Conservation (phyloP, 306 rosid genomes). For the Prunus davidiana region DNA sequence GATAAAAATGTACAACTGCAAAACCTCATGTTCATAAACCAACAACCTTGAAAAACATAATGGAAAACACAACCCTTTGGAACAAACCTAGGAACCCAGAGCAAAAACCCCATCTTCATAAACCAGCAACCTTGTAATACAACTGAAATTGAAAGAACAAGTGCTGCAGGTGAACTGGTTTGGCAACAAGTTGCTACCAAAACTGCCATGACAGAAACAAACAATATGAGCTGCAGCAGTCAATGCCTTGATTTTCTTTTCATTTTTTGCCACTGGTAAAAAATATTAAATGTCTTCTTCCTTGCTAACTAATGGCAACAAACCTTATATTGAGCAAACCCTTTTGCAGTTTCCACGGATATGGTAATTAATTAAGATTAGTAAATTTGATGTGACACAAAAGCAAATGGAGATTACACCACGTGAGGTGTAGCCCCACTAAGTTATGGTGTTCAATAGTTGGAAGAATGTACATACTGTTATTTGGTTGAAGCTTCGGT, state of each 20-base stretch:
- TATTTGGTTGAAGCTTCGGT: slow-evolving; percentile 95
- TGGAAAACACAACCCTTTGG: too few species aligned
- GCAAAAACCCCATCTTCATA: too few species aligned
- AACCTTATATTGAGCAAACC: slow-evolving; percentile 21
- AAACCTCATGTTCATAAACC: too few species aligned
- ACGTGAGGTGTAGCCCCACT: neutral
- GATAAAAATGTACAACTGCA: too few species aligned
- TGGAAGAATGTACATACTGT: slow-evolving; percentile 46
- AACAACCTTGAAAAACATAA: too few species aligned
- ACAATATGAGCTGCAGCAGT: too few species aligned
- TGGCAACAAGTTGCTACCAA: too few species aligned
- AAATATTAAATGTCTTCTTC: slow-evolving; percentile 2
- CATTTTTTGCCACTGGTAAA: neutral
- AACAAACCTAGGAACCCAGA: too few species aligned
- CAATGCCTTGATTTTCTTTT: neutral
- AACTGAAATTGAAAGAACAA: too few species aligned
- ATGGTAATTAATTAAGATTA: slow-evolving; percentile 15
- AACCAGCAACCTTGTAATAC: too few species aligned
- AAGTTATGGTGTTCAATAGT: neutral
- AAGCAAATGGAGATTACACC: neutral
- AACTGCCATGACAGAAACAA: too few species aligned
- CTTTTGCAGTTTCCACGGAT: slow-evolving; percentile 39
- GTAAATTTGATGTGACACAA: neutral
- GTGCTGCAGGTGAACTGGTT: too few species aligned
- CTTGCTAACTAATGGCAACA: slow-evolving; percentile 27